Conservation (phyloP, 2,329 filamentous ascomycete species). For the Emmonsiellopsis sp. region DNA sequence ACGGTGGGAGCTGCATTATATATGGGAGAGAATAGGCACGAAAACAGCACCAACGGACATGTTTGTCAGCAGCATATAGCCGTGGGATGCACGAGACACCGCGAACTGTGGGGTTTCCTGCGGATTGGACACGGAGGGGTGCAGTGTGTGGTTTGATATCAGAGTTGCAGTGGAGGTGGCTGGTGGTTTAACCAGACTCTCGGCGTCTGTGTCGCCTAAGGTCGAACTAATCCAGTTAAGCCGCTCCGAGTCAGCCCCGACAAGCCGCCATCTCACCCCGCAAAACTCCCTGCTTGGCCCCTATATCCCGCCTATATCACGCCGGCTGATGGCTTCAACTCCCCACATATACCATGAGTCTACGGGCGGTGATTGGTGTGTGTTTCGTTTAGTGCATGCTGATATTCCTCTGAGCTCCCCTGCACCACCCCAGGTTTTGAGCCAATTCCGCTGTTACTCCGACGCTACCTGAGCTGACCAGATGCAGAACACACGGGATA, state of each 20-base stretch:
- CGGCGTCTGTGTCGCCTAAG: no score
- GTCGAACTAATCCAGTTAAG: no score
- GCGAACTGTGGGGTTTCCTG: neutral
- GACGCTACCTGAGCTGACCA: neutral
- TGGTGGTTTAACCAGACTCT: no score
- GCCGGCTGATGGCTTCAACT: neutral
- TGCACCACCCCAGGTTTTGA: neutral
- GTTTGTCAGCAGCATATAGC: neutral
- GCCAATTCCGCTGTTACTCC: neutral
- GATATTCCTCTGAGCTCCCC: neutral
- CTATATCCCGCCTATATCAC: neutral
- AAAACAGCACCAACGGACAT: neutral
- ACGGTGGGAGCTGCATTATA: neutral
- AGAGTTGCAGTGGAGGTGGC: neutral
- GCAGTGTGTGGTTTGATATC: neutral
- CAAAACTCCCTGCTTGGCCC: neutral
- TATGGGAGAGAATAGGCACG: neutral
- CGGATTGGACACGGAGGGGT: neutral
- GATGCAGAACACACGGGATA: neutral
- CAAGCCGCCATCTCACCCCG: conserved; percentile 4
- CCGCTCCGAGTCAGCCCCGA: neutral
- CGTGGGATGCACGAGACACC: neutral
- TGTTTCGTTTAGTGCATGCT: neutral
- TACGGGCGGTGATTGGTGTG: neutral
- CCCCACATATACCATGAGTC: neutral